Base-by-base conservation (phyloP, 192 early-diverging fungal genomes). In the Bifiguratus adelaidae region DNA sequence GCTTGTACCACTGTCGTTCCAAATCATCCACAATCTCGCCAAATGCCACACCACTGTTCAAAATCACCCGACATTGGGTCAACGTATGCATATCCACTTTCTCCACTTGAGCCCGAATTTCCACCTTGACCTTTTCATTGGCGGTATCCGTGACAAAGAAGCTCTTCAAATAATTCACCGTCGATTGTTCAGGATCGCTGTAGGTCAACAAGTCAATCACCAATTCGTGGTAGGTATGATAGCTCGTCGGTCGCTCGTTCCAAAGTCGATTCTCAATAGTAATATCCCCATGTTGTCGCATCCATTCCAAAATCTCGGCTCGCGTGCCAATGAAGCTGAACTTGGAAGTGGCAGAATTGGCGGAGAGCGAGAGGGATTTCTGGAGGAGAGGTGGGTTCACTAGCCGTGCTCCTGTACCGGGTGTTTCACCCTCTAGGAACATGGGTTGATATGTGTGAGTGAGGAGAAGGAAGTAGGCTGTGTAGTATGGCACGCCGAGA, bases 261-360 rank as follows among this genome's bases (percentile, higher is more conserved):
- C 58, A 52, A 29, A 73, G 47, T 7, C 62, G 44, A 50, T 54
- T 41, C 53, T 67, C 38, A 47, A 63, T 11, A 50, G 52, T 25
- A 9, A 61, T 49, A 11, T 48, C 25, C 0, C 23, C 20, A 33
- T 61, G 58, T 2, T 48, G 9, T 1, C 51, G 53, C 24, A 65
- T 61, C 70, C 70, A 73, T 25, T 67, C 61, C 7, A 73, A 27
- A 16, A 73, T 68, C 22, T 67, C 66, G 1, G 53, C 55, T 27
- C 67, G 57, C 12, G 66, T 73, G 28, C 70, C 70, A 27, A 68
- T 50, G 23, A 73, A 73, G 26, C 65, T 56, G 49, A 63, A 73
- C 1, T 61, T 68, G 2, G 59, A 58, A 7, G 59, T 68, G 22
- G 61, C 63, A 7, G 44, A 35, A 12, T 52, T 57, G 5, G 56